These are phyloP conservation scores for Thermothielavioides terrestris DNA, from an alignment of 495 filamentous ascomycete genomes.

Conservation along the genomic window DNA sequence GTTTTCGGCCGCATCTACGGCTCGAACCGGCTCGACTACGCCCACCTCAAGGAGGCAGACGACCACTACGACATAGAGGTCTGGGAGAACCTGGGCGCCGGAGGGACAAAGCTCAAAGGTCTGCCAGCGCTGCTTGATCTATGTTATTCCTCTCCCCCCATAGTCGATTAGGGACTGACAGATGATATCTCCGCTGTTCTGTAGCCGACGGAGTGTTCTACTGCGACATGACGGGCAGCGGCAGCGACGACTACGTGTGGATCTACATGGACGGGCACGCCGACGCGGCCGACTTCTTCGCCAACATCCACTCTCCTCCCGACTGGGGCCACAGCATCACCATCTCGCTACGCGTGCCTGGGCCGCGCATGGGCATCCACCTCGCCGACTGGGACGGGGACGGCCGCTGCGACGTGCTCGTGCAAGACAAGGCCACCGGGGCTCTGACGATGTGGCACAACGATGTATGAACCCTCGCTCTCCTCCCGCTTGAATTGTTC, in stretches of 20 bases:
- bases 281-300: constrained; percentile 4
- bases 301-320: constrained; percentile 5
- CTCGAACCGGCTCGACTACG: too few species aligned
- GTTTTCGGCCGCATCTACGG: too few species aligned
- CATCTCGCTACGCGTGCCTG: too few species aligned
- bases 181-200: too few species aligned
- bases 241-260: constrained; percentile 42
- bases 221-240: constrained; percentile 22
- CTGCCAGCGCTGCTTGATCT: too few species aligned
- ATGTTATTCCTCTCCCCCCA: not conserved
- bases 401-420: constrained; percentile 11
- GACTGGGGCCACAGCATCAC: not conserved
- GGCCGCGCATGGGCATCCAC: constrained; percentile 6
- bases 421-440: constrained; percentile 4
- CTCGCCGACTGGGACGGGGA: constrained; percentile 16
- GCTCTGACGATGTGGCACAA: constrained; percentile 1
- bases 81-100: constrained; percentile 12
- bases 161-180: not conserved
- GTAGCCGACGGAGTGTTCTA: constrained; percentile 15
- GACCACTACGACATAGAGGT: too few species aligned
- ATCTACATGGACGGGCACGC: constrained; percentile 13
- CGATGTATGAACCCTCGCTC: too few species aligned
- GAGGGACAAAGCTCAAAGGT: constrained; percentile 12
- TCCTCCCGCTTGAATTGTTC: too few species aligned
- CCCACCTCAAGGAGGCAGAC: too few species aligned